These are phyloP conservation scores for Vararia minispora DNA, from an alignment of 768 basidiomycete genomes.

Conservation along the genomic window DNA sequence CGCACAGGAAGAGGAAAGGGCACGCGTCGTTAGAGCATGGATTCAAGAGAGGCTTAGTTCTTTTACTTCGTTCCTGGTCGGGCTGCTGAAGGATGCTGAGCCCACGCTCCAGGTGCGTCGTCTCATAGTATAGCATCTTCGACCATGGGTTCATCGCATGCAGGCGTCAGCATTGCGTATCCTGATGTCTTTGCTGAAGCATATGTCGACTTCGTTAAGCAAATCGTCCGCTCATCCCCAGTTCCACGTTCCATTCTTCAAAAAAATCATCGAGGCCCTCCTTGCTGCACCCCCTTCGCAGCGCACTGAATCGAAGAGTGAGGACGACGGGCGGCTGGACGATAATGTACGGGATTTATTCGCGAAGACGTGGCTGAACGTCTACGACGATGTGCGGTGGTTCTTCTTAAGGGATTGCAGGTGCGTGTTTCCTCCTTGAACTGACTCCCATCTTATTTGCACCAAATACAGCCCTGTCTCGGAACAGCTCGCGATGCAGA, in stretches of 20 bases:
- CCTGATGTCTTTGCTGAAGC: constrained; percentile 63
- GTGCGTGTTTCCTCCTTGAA: constrained; percentile 28
- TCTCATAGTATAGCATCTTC: not conserved
- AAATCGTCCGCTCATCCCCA: constrained; percentile 39
- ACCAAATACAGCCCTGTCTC: constrained; percentile 21
- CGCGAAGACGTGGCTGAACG: constrained; percentile 61
- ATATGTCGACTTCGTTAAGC: constrained; percentile 59
- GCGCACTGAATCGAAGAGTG: constrained; percentile 10
- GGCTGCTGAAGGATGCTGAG: constrained; percentile 71
- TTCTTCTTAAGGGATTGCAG: constrained; percentile 75
- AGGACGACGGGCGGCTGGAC: constrained; percentile 24
- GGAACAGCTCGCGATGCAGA: constrained; percentile 13
- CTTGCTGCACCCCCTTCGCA: constrained; percentile 49
- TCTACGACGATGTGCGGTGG: constrained; percentile 79
- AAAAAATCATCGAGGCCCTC: constrained; percentile 47
- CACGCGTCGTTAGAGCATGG: constrained; percentile 63
- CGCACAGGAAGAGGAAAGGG: constrained; percentile 44
- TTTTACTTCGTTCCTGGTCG: constrained; percentile 58
- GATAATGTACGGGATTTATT: constrained; percentile 54
- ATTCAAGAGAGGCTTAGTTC: constrained; percentile 61
- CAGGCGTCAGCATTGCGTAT: constrained; percentile 68
- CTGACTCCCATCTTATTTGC: constrained; percentile 1
- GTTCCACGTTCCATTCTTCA: constrained; percentile 59
- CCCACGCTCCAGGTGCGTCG: constrained; percentile 54
- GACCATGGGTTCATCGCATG: constrained; percentile 3